phyloP scores from a whole-genome alignment of 2,329 filamentous ascomycete genomes.

The Fusarium piperis region DNA sequence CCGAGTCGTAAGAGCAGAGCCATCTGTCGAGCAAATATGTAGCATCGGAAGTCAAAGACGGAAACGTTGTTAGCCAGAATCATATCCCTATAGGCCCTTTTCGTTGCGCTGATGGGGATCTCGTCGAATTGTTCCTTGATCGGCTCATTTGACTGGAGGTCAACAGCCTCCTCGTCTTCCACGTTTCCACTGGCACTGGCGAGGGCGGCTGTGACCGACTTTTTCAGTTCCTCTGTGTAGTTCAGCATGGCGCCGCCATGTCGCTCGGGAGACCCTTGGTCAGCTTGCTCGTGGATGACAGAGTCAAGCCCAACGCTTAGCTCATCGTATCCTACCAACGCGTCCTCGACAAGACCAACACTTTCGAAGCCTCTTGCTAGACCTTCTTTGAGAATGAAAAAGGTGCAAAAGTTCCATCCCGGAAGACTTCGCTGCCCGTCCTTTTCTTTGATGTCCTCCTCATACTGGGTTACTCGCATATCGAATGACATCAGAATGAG shows the following conservation, averaged over 20 bases:
- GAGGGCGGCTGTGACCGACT: conserved; percentile 63
- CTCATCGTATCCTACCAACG: conserved; percentile 93
- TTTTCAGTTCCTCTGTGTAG: conserved; percentile 78
- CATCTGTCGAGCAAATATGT: conserved; percentile 91
- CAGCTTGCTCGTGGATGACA: conserved; percentile 78
- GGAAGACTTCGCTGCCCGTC: conserved; percentile 87
- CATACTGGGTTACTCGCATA: conserved; percentile 89
- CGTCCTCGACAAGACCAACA: conserved; percentile 94
- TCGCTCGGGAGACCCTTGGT: conserved; percentile 66
- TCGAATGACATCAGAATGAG: conserved; percentile 92
- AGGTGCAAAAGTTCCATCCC: conserved; percentile 99
- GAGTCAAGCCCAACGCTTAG: conserved; percentile 87
- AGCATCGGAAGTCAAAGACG: conserved; percentile 92
- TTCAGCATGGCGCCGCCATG: conserved; percentile 77
- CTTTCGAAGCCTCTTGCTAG: conserved; percentile 94
- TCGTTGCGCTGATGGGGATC: conserved; percentile 69
- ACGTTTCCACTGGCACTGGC: conserved; percentile 47
- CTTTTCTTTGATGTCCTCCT: conserved; percentile 95
- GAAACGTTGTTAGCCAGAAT: conserved; percentile 97
- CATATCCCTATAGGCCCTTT: conserved; percentile 88
- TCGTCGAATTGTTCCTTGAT: conserved; percentile 59
- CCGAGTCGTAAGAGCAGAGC: conserved; percentile 82
- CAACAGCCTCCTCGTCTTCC: conserved; percentile 56
- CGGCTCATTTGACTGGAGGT: conserved; percentile 59
- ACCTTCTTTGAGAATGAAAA: conserved; percentile 97